These are phyloP conservation scores for Rhododendron kiyosumense DNA, from an alignment of 148 eudicot species.

Conservation along the genomic window DNA sequence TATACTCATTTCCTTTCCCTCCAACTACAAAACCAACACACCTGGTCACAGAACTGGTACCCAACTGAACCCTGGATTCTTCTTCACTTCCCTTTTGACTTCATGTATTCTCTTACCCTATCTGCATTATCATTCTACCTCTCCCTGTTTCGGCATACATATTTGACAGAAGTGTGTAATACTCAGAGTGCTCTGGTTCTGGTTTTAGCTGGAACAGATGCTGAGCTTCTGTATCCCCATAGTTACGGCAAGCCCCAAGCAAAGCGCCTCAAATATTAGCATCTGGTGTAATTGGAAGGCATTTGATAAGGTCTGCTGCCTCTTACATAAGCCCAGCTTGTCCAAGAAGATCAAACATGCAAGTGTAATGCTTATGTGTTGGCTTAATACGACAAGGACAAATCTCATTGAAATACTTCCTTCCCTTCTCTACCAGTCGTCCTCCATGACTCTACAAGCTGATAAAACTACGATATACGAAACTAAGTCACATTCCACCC, in stretches of 20 bases:
- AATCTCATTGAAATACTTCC: constrained; percentile 58
- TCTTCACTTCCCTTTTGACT: too few relatives aligned
- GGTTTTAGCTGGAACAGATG: constrained; percentile 39
- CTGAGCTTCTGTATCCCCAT: constrained; percentile 65
- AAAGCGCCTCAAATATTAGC: constrained; percentile 65
- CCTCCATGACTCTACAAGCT: constrained; percentile 14
- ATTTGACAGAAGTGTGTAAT: too few relatives aligned
- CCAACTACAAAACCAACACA: constrained; percentile 6
- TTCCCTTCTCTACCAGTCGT: not conserved
- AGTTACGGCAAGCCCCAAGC: constrained; percentile 56
- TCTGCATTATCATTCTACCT: too few relatives aligned
- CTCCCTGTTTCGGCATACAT: too few relatives aligned
- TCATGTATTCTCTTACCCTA: too few relatives aligned
- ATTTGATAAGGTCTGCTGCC: constrained; percentile 8
- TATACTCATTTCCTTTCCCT: not conserved
- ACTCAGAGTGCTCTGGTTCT: too few relatives aligned
- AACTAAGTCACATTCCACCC: constrained; percentile 40
- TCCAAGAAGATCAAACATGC: constrained; percentile 73
- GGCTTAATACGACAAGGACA: constrained; percentile 24
- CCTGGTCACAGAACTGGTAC: constrained; percentile 28
- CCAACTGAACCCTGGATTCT: constrained; percentile 25
- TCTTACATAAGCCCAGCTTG: constrained; percentile 68
- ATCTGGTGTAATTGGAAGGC: constrained; percentile 51
- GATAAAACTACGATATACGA: constrained; percentile 69
- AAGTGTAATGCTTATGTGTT: constrained; percentile 53